A percentile compares a stretch with the other conserved stretches of the same genome.
Evolutionary conservation across 805 yeast species (phyloP).

Genomic region (Saccharomycopsis schoenii): DNA sequence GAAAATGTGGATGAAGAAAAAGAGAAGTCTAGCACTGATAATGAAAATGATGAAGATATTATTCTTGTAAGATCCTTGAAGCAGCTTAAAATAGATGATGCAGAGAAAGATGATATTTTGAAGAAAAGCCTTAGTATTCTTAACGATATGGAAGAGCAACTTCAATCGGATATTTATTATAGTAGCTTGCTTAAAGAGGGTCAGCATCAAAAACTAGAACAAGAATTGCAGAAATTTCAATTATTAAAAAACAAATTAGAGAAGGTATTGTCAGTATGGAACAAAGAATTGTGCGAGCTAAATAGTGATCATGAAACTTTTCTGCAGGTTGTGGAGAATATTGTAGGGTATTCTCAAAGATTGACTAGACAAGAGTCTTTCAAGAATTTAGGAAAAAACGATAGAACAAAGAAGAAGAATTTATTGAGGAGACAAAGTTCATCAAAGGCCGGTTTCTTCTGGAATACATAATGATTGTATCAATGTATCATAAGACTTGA

Average conservation of each 20-base stretch:
- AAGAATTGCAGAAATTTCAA: constrained; percentile 28
- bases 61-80: background rate
- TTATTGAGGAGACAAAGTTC: constrained; percentile 1
- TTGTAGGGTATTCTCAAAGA: constrained; percentile 85
- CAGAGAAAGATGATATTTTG: constrained; percentile 23
- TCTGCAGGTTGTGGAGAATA: constrained; percentile 80
- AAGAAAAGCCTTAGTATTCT: constrained; percentile 21
- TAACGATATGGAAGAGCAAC: constrained; percentile 15
- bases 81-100: constrained; percentile 17
- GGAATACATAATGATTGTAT: constrained; percentile 5
- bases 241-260: constrained; percentile 30
- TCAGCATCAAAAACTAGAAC: constrained; percentile 29
- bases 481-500: too few relatives aligned
- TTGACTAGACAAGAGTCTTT: constrained; percentile 43
- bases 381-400: constrained; percentile 22
- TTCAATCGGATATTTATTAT: constrained; percentile 19
- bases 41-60: background rate
- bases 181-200: constrained; percentile 29
- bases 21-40: background rate
- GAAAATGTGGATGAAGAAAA: constrained; percentile 1
- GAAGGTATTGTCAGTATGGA: constrained; percentile 40
- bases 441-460: constrained; percentile 13
- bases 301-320: constrained; percentile 62
- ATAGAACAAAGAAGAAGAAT: constrained; percentile 23
- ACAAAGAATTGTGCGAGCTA: constrained; percentile 37